Evolutionary conservation across 768 basidiomycete species (phyloP), one percentile per base, ranked within the genome.

Genomic region (Lentinula aciculospora): DNA sequence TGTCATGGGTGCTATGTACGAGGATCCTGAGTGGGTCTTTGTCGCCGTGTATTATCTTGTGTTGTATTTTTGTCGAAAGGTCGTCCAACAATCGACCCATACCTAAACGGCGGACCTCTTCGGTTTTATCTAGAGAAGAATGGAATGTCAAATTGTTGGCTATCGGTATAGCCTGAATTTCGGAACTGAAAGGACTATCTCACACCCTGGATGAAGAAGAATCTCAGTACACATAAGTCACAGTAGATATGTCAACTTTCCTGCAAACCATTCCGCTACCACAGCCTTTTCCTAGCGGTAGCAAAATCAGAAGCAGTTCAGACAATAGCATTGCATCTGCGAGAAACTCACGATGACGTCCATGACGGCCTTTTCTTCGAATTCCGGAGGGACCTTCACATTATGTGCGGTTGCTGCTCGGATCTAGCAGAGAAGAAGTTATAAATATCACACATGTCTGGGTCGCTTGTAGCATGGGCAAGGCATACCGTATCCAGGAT

Each of bases 1-100:
- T 86, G 66, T 91, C 89, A 62, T 90, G 88, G 4, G 86, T 87
- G 54, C 78, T 80, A 62, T 88, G 84, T 3, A 92, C 78, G 4
- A 88, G 79, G 29, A 92, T 72, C 65, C 85, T 86, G 55, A 84
- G 66, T 9, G 81, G 76, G 59, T 85, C 80, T 3, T 70, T 63
- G 8, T 70, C 69, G 8, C 74, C 76, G 28, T 73, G 63, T 8
- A 75, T 68, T 1, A 76, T 74, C 67, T 89, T 88, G 44, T 69
- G 67, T 56, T 83, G 75, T 81, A 92, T 85, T 64, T 82, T 85
- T 28, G 67, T 64, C n/a, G 78, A 71, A 39, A 92, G 66, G 48
- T 89, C 87, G 7, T 77, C 74, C 3, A 94, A 77, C 10, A 92
- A 75, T 9, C 81, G 83, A 1, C 91, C 92, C 86, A 92, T 86